phyloP scores from a whole-genome alignment of 345 rosid species.

The Populus davidiana region DNA sequence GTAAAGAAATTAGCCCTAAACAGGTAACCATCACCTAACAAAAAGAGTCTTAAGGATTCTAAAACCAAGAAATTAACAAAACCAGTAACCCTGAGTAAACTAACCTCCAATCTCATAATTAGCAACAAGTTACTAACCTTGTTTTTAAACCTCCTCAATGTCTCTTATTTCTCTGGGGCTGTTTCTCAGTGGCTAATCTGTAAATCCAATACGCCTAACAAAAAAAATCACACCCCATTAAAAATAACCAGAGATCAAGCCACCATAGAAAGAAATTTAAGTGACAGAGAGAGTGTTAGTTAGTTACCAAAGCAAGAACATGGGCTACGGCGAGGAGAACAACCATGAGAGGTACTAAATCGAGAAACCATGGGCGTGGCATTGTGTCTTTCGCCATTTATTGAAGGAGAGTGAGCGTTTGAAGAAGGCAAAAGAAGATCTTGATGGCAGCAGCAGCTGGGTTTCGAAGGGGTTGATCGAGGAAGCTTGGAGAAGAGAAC shows the following conservation, averaged over 20 bases:
- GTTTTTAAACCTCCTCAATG: constrained; percentile 31
- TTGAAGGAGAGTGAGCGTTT: not conserved
- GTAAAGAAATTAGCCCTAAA: no score
- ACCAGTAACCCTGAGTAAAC: no score
- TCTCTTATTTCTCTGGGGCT: constrained; percentile 67
- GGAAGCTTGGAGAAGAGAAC: no score
- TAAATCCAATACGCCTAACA: constrained; percentile 77
- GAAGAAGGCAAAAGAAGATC: not conserved
- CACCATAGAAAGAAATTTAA: not conserved
- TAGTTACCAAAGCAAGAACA: constrained; percentile 66
- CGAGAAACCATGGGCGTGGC: constrained; percentile 66
- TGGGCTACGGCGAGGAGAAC: constrained; percentile 72
- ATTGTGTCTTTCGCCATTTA: constrained; percentile 50
- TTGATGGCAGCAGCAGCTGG: not conserved
- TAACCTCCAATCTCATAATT: no score
- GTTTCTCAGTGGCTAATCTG: constrained; percentile 68
- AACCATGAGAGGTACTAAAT: constrained; percentile 57
- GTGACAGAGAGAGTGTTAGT: not conserved
- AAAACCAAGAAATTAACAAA: no score
- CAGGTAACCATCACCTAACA: no score
- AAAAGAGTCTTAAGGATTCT: no score
- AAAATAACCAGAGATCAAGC: not conserved
- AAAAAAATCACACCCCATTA: not conserved
- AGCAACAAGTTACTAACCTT: no score
- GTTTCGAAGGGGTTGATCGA: no score